Conservation (phyloP, 352 stramenopile species). For the Globisporangium spinosum region DNA sequence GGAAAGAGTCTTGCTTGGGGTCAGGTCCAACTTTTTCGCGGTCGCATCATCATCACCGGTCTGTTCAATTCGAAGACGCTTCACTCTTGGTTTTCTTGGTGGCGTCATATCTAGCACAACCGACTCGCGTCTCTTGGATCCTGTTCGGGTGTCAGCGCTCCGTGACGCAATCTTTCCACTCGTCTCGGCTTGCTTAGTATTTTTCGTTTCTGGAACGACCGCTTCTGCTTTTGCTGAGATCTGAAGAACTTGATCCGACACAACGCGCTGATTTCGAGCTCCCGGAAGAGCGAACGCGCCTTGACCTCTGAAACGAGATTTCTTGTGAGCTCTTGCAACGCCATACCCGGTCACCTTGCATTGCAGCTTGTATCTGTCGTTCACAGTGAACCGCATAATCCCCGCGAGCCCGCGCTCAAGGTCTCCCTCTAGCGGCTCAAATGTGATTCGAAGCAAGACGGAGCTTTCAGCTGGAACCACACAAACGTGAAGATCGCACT, state of each 20-base stretch:
- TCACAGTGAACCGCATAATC: conserved; percentile 60
- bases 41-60: conserved; percentile 1
- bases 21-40: conserved; percentile 15
- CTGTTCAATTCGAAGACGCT: conserved; percentile 16
- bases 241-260: conserved; percentile 7
- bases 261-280: neutral
- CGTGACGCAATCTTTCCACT: conserved; percentile 10
- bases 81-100: conserved; percentile 25
- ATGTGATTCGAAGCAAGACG: conserved; percentile 58
- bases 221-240: conserved; percentile 1
- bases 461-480: conserved; percentile 56
- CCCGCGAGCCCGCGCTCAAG: conserved; percentile 35
- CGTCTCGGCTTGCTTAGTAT: neutral
- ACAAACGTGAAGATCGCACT: conserved; percentile 69
- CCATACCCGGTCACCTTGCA: conserved; percentile 39
- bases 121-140: conserved; percentile 32
- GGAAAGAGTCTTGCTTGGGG: neutral
- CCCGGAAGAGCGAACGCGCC: conserved; percentile 12
- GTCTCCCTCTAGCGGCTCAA: conserved; percentile 45
- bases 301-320: conserved; percentile 25
- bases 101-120: conserved; percentile 45
- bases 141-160: neutral
- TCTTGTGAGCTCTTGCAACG: conserved; percentile 21
- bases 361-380: conserved; percentile 51
- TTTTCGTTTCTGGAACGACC: neutral